Evolutionary conservation across 768 basidiomycete species (phyloP).

Genomic region (Mycena albidolilacea): DNA sequence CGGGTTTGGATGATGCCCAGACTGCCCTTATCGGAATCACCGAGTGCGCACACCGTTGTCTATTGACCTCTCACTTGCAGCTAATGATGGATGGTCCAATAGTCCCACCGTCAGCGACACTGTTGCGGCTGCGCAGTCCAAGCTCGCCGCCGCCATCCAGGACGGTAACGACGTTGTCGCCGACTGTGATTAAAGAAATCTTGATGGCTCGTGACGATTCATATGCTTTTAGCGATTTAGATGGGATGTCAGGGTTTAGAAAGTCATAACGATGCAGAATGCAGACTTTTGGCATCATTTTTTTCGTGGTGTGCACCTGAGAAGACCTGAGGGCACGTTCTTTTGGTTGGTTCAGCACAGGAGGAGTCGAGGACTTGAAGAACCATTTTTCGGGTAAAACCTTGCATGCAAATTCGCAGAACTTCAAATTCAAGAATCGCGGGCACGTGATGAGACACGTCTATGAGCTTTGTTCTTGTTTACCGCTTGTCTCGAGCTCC

Average conservation of each 20-base stretch:
- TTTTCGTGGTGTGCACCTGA: too few relatives aligned
- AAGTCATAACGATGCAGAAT: slow-evolving; percentile 36
- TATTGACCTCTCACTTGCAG: background rate
- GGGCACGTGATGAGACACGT: too few relatives aligned
- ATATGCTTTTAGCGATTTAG: slow-evolving; percentile 1
- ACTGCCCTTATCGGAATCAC: slow-evolving; percentile 37
- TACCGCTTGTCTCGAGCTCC: too few relatives aligned
- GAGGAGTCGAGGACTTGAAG: too few relatives aligned
- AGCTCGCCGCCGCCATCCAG: slow-evolving; percentile 33
- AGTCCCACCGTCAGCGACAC: slow-evolving; percentile 24
- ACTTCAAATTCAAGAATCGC: too few relatives aligned
- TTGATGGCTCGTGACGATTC: background rate
- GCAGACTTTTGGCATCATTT: slow-evolving; percentile 34
- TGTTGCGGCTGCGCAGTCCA: slow-evolving; percentile 29
- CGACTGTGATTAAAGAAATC: slow-evolving; percentile 24
- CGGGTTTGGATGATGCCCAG: slow-evolving; percentile 40
- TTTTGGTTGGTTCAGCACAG: too few relatives aligned
- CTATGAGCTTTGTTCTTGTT: too few relatives aligned
- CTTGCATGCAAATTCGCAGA: too few relatives aligned
- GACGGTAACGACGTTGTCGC: slow-evolving; percentile 37
- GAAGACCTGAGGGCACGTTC: too few relatives aligned
- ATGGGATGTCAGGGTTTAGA: slow-evolving; percentile 31
- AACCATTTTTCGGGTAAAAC: too few relatives aligned
- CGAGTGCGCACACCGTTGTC: slow-evolving; percentile 23
- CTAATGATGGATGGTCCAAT: background rate